Conservation (phyloP, 2,329 filamentous ascomycete species). For the Sphaerulina populicola region DNA sequence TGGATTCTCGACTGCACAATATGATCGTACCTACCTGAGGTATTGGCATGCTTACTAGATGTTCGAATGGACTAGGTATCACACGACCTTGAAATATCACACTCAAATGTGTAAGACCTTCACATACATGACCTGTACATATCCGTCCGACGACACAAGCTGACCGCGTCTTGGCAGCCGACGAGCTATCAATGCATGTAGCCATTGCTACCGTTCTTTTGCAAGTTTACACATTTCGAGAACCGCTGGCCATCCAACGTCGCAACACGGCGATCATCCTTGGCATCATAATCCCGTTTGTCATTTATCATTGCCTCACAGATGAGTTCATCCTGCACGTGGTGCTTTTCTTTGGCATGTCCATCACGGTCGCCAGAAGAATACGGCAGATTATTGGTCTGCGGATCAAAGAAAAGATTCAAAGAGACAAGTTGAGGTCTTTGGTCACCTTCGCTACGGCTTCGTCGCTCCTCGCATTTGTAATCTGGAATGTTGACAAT, state of each 20-base stretch:
- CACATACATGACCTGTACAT: too few relatives aligned
- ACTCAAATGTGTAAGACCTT: slow-evolving; percentile 21
- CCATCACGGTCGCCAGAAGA: slow-evolving; percentile 17
- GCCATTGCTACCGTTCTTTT: slow-evolving; percentile 24
- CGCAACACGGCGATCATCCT: slow-evolving; percentile 23
- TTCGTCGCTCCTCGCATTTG: slow-evolving; percentile 48
- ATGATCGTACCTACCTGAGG: too few relatives aligned
- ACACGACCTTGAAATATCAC: slow-evolving; percentile 25
- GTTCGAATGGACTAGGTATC: slow-evolving; percentile 4
- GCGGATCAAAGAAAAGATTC: slow-evolving; percentile 15
- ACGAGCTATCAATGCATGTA: slow-evolving; percentile 27
- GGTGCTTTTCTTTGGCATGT: slow-evolving; percentile 25
- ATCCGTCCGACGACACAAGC: not conserved
- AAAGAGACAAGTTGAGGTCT: slow-evolving; percentile 38
- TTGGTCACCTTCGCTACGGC: slow-evolving; percentile 17
- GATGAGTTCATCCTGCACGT: slow-evolving; percentile 26
- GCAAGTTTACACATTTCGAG: slow-evolving; percentile 23
- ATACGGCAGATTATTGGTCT: slow-evolving; percentile 17
- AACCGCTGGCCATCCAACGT: slow-evolving; percentile 19
- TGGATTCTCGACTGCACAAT: too few relatives aligned
- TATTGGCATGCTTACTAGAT: too few relatives aligned
- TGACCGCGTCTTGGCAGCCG: slow-evolving; percentile 5
- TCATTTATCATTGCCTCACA: slow-evolving; percentile 28
- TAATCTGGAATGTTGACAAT: slow-evolving; percentile 72
- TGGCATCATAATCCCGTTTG: slow-evolving; percentile 21